These are phyloP conservation scores for Waltergamsia citrina DNA, from an alignment of 2,329 filamentous ascomycete species.

Conservation along the genomic window DNA sequence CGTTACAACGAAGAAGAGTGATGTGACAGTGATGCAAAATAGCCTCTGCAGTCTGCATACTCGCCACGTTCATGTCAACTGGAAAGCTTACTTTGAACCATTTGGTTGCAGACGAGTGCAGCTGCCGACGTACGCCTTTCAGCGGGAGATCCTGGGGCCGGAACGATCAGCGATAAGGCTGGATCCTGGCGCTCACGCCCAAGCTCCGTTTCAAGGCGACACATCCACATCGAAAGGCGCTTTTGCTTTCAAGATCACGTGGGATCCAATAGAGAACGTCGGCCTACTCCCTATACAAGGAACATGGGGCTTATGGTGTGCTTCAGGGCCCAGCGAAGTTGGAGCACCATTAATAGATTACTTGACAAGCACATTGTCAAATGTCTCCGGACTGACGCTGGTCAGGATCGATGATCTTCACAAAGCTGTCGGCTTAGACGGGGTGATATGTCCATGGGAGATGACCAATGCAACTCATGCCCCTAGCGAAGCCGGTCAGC, in stretches of 20 bases:
- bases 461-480: constrained; percentile 1
- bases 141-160: constrained; percentile 7
- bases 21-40: constrained; percentile 8
- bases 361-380: too few species aligned
- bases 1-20: constrained; percentile 3
- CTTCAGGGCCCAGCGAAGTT: too few species aligned
- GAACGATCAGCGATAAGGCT: neutral
- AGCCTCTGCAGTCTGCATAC: constrained; percentile 15
- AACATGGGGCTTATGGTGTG: too few species aligned
- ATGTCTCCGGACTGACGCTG: too few species aligned
- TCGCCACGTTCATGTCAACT: constrained; percentile 15
- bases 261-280: too few species aligned
- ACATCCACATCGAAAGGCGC: too few species aligned
- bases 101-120: constrained; percentile 14
- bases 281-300: too few species aligned
- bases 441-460: constrained; percentile 7
- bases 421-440: constrained; percentile 4
- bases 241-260: too few species aligned
- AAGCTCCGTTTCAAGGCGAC: too few species aligned
- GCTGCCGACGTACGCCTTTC: constrained; percentile 20
- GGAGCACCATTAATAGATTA: too few species aligned
- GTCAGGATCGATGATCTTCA: constrained; percentile 4
- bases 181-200: too few species aligned
- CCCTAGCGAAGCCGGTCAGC: neutral
- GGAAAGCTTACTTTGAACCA: constrained; percentile 16